phyloP scores from a whole-genome alignment of 179 eudicot species.

The Silene coronaria region DNA sequence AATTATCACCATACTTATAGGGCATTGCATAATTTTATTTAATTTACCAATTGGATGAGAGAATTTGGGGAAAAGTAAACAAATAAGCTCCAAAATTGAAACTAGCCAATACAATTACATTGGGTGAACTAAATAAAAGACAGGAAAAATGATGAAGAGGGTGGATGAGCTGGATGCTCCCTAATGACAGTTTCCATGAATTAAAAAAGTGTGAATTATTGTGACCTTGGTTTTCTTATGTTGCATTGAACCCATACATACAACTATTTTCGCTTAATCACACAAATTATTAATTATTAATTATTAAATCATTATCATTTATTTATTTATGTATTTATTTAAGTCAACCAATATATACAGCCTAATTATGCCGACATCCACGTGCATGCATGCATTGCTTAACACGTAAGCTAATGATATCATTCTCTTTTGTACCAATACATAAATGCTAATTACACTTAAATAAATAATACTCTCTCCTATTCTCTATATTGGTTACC shows the following conservation, averaged over 20 bases:
- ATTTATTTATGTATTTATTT: conserved; percentile 4
- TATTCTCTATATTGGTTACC: no score
- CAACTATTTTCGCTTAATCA: conserved; percentile 5
- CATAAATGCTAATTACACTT: neutral
- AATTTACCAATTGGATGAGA: no score
- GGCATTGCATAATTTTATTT: no score
- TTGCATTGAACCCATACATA: conserved; percentile 9
- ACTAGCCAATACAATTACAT: no score
- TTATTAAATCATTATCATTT: no score
- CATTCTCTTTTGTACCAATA: neutral
- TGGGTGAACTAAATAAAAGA: neutral
- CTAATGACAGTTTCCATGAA: neutral
- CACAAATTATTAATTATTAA: neutral
- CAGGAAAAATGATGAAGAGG: neutral
- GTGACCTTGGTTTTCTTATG: conserved; percentile 10
- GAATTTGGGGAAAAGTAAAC: no score
- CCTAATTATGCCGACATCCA: conserved; percentile 20
- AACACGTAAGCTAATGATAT: neutral
- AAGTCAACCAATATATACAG: conserved; percentile 21
- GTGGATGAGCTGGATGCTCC: conserved; percentile 4
- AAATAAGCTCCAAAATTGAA: no score
- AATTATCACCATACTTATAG: no score
- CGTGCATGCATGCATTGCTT: conserved; percentile 21
- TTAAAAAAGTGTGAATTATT: conserved; percentile 7
- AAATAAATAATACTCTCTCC: neutral